These are phyloP conservation scores for Tagetes patula DNA, from an alignment of 129 eudicot genomes.

Conservation along the genomic window DNA sequence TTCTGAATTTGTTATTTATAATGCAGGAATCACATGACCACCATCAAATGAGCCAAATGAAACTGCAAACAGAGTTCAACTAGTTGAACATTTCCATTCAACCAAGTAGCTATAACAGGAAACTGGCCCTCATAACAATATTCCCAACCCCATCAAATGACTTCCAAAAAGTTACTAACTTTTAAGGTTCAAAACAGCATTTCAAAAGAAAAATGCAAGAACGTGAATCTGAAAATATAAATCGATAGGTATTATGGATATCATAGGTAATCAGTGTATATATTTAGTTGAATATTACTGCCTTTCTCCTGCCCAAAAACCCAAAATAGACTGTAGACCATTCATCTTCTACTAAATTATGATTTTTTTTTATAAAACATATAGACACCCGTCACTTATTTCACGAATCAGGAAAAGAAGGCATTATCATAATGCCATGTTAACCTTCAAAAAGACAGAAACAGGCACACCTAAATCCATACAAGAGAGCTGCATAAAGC, in stretches of 20 bases:
- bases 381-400: not conserved
- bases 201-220: not conserved
- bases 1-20: not conserved
- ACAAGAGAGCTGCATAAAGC: constrained; percentile 9
- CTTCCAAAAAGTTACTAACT: not conserved
- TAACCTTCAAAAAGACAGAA: not conserved
- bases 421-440: not conserved
- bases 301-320: not conserved
- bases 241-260: not conserved
- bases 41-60: constrained; percentile 1
- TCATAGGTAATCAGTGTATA: constrained; percentile 2
- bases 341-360: not conserved
- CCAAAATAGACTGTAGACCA: not conserved
- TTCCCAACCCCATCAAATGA: constrained; percentile 5
- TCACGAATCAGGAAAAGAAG: not conserved
- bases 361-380: not conserved
- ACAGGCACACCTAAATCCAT: not conserved
- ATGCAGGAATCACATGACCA: not conserved
- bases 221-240: not conserved
- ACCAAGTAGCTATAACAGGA: constrained; percentile 8
- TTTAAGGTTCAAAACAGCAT: not conserved
- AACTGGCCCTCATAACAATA: not conserved
- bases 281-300: constrained; percentile 3
- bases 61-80: constrained; percentile 11
- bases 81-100: not conserved